Conservation (phyloP, 2,329 filamentous ascomycete genomes). For the Cladosporium sp. region DNA sequence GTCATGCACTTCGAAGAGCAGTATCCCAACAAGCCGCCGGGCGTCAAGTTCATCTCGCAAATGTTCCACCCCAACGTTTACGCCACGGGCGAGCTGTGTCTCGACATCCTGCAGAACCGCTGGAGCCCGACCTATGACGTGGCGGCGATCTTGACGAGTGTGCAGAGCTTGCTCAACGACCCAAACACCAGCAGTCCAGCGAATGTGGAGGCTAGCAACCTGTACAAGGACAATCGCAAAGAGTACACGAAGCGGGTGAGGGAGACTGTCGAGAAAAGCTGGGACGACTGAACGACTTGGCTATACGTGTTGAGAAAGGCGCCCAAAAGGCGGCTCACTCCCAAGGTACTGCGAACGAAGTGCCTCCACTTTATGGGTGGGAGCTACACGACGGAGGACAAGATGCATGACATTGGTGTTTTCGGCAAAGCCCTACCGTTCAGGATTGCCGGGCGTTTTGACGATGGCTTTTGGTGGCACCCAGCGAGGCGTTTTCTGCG, state of each 20-base stretch:
- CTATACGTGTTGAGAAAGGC: too few relatives aligned
- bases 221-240: constrained; percentile 96
- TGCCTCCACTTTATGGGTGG: too few relatives aligned
- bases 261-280: constrained; percentile 98
- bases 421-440: too few relatives aligned
- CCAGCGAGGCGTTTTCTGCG: not conserved
- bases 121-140: constrained; percentile 99
- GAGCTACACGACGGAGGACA: not conserved
- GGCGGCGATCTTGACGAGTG: constrained; percentile 91
- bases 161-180: constrained; percentile 95
- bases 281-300: constrained; percentile 65
- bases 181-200: constrained; percentile 97
- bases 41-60: constrained; percentile 96
- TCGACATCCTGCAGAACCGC: constrained; percentile 94
- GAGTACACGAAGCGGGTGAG: constrained; percentile 93
- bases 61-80: constrained; percentile 99
- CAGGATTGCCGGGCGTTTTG: not conserved
- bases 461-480: not conserved
- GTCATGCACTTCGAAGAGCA: constrained; percentile 99
- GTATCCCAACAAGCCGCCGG: constrained; percentile 95
- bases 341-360: too few relatives aligned
- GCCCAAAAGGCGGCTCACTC: too few relatives aligned
- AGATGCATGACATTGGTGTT: not conserved
- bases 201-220: constrained; percentile 94
- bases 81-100: constrained; percentile 87